These are phyloP conservation scores for Boletus tylopilopsis DNA, from an alignment of 768 basidiomycete genomes.

Conservation along the genomic window DNA sequence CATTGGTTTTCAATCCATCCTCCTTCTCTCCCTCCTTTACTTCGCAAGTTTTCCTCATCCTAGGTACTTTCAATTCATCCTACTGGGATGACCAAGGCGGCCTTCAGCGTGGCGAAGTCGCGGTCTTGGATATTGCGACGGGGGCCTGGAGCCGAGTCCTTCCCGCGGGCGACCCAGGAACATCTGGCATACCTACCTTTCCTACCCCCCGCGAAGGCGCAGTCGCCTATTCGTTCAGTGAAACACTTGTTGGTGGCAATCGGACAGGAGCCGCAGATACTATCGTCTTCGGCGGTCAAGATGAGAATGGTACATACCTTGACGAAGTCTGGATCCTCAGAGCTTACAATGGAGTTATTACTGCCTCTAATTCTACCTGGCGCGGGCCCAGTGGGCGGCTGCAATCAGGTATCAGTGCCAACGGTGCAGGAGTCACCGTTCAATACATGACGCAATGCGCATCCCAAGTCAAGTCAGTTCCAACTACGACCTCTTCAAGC, in stretches of 20 bases:
- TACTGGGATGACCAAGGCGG: constrained; percentile 66
- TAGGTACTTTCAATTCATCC: constrained; percentile 63
- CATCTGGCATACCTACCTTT: constrained; percentile 41
- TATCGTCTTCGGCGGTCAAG: constrained; percentile 76
- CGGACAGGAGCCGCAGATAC: constrained; percentile 56
- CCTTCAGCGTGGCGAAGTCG: constrained; percentile 68
- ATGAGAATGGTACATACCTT: constrained; percentile 60
- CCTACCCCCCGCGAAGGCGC: constrained; percentile 73
- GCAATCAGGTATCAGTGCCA: constrained; percentile 58
- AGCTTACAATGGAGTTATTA: constrained; percentile 61
- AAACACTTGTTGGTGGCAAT: constrained; percentile 54
- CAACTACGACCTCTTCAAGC: constrained; percentile 23
- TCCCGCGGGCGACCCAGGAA: constrained; percentile 69
- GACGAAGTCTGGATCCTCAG: constrained; percentile 78
- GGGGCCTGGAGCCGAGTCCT: constrained; percentile 70
- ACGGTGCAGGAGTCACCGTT: constrained; percentile 62
- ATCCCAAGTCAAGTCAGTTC: constrained; percentile 27
- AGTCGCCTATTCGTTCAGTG: constrained; percentile 51
- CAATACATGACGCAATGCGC: constrained; percentile 63
- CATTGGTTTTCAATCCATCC: constrained; percentile 54
- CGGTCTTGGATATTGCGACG: constrained; percentile 55
- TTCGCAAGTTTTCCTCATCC: constrained; percentile 64
- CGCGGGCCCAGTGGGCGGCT: constrained; percentile 65
- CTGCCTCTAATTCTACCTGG: constrained; percentile 55
- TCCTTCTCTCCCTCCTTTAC: constrained; percentile 46